These are phyloP conservation scores for Sporothrix globosa DNA, from an alignment of 2,329 filamentous ascomycete species.

Conservation along the genomic window DNA sequence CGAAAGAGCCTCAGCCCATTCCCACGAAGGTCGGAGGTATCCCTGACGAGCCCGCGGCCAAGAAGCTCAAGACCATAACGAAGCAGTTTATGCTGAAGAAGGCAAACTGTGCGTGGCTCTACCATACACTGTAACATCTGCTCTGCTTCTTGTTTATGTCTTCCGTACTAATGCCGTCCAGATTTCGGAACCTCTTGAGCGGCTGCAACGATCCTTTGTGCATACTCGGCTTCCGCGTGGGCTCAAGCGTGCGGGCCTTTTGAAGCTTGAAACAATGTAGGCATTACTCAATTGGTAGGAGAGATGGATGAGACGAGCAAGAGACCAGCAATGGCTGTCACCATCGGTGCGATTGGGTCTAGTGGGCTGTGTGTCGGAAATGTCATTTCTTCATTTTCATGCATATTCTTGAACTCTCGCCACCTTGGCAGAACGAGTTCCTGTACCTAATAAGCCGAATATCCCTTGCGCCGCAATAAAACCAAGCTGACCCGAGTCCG, in stretches of 20 bases:
- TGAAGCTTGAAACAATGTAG: neutral
- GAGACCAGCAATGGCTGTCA: neutral
- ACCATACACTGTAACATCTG: neutral
- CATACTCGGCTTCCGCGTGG: neutral
- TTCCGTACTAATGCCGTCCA: neutral
- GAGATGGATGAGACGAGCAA: neutral
- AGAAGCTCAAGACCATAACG: neutral
- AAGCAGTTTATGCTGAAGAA: neutral
- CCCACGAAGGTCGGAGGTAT: neutral
- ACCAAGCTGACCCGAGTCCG: neutral
- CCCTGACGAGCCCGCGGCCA: neutral
- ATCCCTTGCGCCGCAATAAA: slow-evolving; percentile 15
- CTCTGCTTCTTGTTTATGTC: neutral
- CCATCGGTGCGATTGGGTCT: neutral
- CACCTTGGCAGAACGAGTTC: neutral
- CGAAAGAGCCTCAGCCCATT: neutral
- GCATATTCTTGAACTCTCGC: neutral
- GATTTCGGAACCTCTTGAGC: slow-evolving; percentile 9
- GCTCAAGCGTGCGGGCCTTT: neutral
- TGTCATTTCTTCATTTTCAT: slow-evolving; percentile 13
- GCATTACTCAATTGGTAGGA: neutral
- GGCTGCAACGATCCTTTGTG: neutral
- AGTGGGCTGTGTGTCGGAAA: neutral
- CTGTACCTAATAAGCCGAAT: slow-evolving; percentile 21
- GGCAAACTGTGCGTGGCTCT: neutral